Percentiles rank a stretch among this genome's conserved stretches.
phyloP scores from a whole-genome alignment of 768 basidiomycete species.

The Tricholoma furcatifolium region DNA sequence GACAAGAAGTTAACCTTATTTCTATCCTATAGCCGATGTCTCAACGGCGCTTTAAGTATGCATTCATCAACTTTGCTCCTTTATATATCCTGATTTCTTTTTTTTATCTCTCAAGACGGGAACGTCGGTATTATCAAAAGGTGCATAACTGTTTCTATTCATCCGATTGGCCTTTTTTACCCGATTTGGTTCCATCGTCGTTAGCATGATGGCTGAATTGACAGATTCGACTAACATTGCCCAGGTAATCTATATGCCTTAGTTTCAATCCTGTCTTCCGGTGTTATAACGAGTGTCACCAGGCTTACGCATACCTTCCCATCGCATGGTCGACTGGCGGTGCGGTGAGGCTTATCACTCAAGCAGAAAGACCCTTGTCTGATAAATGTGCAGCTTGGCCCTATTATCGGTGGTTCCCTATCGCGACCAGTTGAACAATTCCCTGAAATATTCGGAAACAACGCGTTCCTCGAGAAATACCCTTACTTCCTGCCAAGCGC shows the following conservation, averaged over 20 bases:
- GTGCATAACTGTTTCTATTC: constrained; percentile 10
- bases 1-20: constrained; percentile 2
- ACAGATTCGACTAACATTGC: constrained; percentile 73
- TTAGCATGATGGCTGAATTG: constrained; percentile 69
- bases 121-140: constrained; percentile 74
- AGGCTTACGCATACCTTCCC: constrained; percentile 69
- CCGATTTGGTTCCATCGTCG: background rate
- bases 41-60: constrained; percentile 72
- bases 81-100: background rate
- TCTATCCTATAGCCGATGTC: constrained; percentile 44
- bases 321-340: constrained; percentile 36
- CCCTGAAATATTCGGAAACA: constrained; percentile 43
- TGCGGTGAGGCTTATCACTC: constrained; percentile 1
- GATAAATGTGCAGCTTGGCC: constrained; percentile 36
- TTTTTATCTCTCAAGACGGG: no score
- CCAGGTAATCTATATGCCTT: constrained; percentile 33
- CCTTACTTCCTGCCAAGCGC: constrained; percentile 73
- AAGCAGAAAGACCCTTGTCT: background rate
- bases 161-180: background rate
- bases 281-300: background rate
- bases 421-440: constrained; percentile 54
- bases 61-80: background rate
- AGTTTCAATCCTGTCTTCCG: background rate
- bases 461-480: constrained; percentile 48
- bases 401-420: constrained; percentile 59